These are phyloP conservation scores for Globisporangium sylvaticum DNA, from an alignment of 352 stramenopile species.

Conservation along the genomic window DNA sequence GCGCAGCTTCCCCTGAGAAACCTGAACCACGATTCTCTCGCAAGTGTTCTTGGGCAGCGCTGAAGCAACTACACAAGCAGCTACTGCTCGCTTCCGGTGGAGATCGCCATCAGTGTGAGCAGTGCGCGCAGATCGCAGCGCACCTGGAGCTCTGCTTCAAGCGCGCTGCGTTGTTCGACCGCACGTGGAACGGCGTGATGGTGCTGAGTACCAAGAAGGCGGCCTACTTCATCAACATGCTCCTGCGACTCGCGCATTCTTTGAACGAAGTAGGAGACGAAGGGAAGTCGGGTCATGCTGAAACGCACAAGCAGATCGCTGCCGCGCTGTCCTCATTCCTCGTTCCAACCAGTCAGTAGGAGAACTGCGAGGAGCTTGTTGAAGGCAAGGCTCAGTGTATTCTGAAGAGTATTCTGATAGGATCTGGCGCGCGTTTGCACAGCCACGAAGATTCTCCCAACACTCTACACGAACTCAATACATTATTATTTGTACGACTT, in stretches of 20 bases:
- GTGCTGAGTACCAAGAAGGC: neutral
- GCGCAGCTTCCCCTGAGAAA: neutral
- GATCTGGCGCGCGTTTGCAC: too few species aligned
- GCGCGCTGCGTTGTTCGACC: neutral
- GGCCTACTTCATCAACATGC: constrained; percentile 1
- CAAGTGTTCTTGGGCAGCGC: neutral
- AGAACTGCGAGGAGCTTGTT: too few species aligned
- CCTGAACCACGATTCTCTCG: neutral
- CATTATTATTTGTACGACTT: too few species aligned
- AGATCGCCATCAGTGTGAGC: neutral
- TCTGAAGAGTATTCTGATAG: too few species aligned
- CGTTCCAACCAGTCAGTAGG: neutral
- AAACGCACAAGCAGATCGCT: neutral
- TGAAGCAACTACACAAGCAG: neutral
- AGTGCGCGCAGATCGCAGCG: neutral
- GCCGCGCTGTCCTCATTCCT: neutral
- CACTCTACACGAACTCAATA: too few species aligned
- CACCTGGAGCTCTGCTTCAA: constrained; percentile 7
- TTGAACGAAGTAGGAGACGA: neutral
- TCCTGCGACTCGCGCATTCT: neutral
- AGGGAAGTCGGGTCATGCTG: too few species aligned
- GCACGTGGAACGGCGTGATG: constrained; percentile 6
- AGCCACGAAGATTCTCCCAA: too few species aligned
- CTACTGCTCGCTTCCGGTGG: neutral
- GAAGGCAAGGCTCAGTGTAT: too few species aligned